Percentiles rank a stretch among this genome's conserved stretches.
These are phyloP conservation scores for Hamigera avellanea DNA, from an alignment of 495 filamentous ascomycete species.

Conservation along the genomic window DNA sequence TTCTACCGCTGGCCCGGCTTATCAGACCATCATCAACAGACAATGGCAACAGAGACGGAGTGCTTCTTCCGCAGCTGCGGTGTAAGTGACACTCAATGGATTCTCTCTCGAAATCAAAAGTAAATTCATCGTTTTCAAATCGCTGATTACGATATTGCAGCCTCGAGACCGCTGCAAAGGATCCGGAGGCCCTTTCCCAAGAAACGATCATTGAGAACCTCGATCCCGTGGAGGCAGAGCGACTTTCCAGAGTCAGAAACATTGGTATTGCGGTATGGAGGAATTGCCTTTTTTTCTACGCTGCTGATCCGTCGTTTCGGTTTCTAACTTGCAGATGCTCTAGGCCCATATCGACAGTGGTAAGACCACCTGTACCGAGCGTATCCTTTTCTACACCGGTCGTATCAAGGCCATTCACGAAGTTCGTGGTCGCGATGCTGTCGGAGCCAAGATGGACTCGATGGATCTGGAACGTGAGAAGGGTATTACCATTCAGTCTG, in stretches of 20 bases:
- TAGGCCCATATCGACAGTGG: slow-evolving; percentile 98
- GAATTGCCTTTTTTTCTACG: slow-evolving; percentile 17
- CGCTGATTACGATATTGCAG: slow-evolving; percentile 13
- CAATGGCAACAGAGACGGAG: slow-evolving; percentile 29
- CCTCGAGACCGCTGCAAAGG: slow-evolving; percentile 50
- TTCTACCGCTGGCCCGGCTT: slow-evolving; percentile 26
- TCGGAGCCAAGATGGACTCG: slow-evolving; percentile 99
- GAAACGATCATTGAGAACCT: slow-evolving; percentile 62
- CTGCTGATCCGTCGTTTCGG: too few species aligned
- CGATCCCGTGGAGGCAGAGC: slow-evolving; percentile 59
- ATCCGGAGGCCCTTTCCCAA: slow-evolving; percentile 49
- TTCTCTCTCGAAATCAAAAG: too few species aligned
- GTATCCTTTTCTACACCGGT: slow-evolving; percentile 97
- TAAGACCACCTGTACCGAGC: slow-evolving; percentile 94
- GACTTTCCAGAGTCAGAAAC: slow-evolving; percentile 74
- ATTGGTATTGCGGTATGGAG: slow-evolving; percentile 99
- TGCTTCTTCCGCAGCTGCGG: slow-evolving; percentile 30
- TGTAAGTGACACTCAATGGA: slow-evolving; percentile 30
- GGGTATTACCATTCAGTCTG: slow-evolving; percentile 97
- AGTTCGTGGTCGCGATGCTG: slow-evolving; percentile 87
- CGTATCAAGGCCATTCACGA: slow-evolving; percentile 96
- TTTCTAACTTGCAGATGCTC: slow-evolving; percentile 3
- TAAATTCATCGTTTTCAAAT: slow-evolving; percentile 3
- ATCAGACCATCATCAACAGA: slow-evolving; percentile 26
- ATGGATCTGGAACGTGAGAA: slow-evolving; percentile 98